Conservation (phyloP, 2,329 filamentous ascomycete genomes). For the Penicillium frequentans region DNA sequence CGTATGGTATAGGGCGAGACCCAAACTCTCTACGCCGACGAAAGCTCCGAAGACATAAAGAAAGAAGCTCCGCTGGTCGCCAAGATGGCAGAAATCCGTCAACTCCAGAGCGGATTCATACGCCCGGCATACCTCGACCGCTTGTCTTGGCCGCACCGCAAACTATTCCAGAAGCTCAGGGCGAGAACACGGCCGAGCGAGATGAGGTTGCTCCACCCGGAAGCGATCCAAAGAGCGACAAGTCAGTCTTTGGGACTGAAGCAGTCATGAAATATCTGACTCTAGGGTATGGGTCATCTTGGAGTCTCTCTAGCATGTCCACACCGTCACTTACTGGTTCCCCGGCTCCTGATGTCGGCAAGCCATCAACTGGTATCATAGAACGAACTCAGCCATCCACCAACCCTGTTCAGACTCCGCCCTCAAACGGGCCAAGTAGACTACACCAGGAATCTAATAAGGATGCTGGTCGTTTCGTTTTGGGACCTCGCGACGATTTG, state of each 20-base stretch:
- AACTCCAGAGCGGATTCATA: constrained; percentile 26
- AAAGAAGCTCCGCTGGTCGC: constrained; percentile 10
- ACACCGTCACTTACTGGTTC: constrained; percentile 22
- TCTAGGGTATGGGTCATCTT: constrained; percentile 50
- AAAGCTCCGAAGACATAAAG: constrained; percentile 35
- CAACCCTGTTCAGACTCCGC: not conserved
- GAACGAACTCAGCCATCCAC: not conserved
- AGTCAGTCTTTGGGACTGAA: constrained; percentile 40
- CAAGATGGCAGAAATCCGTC: constrained; percentile 8
- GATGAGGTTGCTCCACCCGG: constrained; percentile 17
- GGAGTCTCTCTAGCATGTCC: constrained; percentile 41
- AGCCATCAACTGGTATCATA: constrained; percentile 1
- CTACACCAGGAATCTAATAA: not conserved
- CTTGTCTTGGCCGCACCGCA: constrained; percentile 32
- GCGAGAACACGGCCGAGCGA: constrained; percentile 9
- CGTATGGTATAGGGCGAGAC: constrained; percentile 82
- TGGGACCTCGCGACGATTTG: constrained; percentile 39
- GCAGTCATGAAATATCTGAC: constrained; percentile 52
- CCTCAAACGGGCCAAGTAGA: not conserved
- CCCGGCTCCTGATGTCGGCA: constrained; percentile 25
- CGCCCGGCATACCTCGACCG: constrained; percentile 47
- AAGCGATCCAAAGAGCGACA: constrained; percentile 25
- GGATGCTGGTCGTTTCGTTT: constrained; percentile 14
- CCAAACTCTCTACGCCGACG: constrained; percentile 64
- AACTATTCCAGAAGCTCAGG: constrained; percentile 13